Conservation (phyloP, 1,139 yeast species). For the Blastobotrys petasosporus region DNA sequence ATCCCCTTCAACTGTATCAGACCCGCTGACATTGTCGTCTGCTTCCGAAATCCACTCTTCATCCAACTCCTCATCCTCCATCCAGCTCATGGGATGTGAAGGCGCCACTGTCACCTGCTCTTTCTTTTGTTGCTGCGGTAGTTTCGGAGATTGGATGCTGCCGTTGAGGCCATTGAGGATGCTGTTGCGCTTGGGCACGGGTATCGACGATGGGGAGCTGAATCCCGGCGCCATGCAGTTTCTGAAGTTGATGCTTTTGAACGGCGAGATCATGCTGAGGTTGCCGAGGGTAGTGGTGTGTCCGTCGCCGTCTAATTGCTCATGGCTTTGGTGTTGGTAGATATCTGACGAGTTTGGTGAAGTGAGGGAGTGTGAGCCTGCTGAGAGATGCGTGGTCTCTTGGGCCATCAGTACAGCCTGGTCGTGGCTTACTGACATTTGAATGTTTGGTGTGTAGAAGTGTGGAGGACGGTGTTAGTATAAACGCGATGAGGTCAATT, state of each 20-base stretch:
- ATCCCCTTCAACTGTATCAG: not conserved
- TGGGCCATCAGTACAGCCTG: too few relatives aligned
- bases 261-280: not conserved
- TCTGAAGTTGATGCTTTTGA: not conserved
- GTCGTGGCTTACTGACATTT: too few relatives aligned
- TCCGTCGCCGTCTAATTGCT: too few relatives aligned
- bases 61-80: constrained; percentile 11
- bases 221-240: not conserved
- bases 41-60: constrained; percentile 11
- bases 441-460: too few relatives aligned
- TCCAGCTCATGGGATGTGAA: constrained; percentile 14
- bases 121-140: not conserved
- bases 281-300: not conserved
- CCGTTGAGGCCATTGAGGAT: not conserved
- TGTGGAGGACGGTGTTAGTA: too few relatives aligned
- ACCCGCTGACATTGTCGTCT: not conserved
- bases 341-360: too few relatives aligned
- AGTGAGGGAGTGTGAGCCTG: too few relatives aligned
- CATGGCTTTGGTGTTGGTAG: too few relatives aligned
- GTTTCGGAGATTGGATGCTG: not conserved
- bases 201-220: not conserved
- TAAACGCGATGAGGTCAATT: too few relatives aligned
- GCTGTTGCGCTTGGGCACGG: not conserved
- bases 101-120: not conserved
- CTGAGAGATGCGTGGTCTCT: too few relatives aligned